phyloP scores from a whole-genome alignment of 768 basidiomycete species.

The Pleurotus ostreatus region DNA sequence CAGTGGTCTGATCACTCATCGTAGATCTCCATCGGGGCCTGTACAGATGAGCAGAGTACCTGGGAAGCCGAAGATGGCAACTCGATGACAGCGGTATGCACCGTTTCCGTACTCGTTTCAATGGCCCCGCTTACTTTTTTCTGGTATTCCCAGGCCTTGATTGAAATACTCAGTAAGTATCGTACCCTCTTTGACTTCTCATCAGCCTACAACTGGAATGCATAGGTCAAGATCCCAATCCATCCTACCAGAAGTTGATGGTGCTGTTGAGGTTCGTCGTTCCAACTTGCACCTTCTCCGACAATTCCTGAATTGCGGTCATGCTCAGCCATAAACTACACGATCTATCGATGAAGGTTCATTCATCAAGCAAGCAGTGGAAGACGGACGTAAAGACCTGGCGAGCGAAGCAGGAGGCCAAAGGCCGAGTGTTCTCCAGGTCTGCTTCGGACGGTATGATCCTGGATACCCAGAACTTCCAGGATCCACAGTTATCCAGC shows the following conservation, averaged over 20 bases:
- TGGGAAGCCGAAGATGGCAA: slow-evolving; percentile 32
- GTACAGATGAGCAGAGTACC: slow-evolving; percentile 32
- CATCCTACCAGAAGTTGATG: not conserved
- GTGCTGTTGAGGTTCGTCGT: not conserved
- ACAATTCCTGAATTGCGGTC: not conserved
- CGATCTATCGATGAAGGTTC: not conserved
- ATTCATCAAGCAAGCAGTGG: not conserved
- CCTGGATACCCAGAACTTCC: not conserved
- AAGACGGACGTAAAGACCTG: not conserved
- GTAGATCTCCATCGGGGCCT: slow-evolving; percentile 32
- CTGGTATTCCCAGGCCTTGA: not conserved
- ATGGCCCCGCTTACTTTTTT: not conserved
- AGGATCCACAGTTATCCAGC: slow-evolving; percentile 1
- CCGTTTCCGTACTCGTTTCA: not conserved
- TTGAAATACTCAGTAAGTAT: slow-evolving; percentile 1
- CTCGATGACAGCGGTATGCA: slow-evolving; percentile 32
- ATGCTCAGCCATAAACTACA: not conserved
- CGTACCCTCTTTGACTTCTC: not conserved
- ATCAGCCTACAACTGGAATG: not conserved
- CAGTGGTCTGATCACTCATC: not conserved
- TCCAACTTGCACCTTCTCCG: not conserved
- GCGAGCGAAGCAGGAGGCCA: not conserved
- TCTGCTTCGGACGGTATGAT: not conserved
- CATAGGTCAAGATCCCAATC: not conserved
- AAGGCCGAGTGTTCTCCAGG: not conserved